Percentiles rank a stretch among this genome's conserved stretches.
Conservation (phyloP, 805 yeast genomes). For the Candida boidinii region DNA sequence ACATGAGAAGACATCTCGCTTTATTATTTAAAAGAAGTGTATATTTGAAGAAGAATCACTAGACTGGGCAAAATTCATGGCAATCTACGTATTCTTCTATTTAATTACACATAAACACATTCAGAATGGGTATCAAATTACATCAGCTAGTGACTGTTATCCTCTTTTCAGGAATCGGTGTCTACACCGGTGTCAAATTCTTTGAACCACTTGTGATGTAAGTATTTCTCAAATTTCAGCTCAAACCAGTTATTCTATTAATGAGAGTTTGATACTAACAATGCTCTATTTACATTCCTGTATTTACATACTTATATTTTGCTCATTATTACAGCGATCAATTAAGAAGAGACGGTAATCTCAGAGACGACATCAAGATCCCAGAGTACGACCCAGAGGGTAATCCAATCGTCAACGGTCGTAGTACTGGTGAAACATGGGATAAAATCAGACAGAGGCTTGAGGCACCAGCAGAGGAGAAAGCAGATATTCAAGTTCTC, state of each 20-base stretch:
- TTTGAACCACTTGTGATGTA: conserved; percentile 69
- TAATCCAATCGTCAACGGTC: conserved; percentile 19
- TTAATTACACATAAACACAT: background rate
- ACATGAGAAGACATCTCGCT: no score
- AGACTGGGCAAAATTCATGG: no score
- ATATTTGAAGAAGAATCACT: no score
- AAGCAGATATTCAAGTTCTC: no score
- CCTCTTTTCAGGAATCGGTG: conserved; percentile 28
- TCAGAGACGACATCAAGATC: conserved; percentile 51
- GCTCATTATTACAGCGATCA: conserved; percentile 36
- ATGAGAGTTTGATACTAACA: background rate
- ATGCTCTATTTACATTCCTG: background rate
- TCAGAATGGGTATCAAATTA: conserved; percentile 6
- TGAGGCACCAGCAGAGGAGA: conserved; percentile 10
- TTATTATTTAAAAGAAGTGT: no score
- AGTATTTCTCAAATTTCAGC: conserved; percentile 17
- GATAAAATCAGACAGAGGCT: conserved; percentile 14
- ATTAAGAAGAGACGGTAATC: conserved; percentile 54
- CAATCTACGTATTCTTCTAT: no score
- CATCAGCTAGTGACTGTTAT: conserved; percentile 16
- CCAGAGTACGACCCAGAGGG: conserved; percentile 45
- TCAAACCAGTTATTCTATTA: background rate
- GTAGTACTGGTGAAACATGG: conserved; percentile 10
- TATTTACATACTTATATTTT: background rate
- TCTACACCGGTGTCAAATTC: conserved; percentile 52